Evolutionary conservation across 768 basidiomycete species (phyloP).

Genomic region (Boletus pseudopeckii): DNA sequence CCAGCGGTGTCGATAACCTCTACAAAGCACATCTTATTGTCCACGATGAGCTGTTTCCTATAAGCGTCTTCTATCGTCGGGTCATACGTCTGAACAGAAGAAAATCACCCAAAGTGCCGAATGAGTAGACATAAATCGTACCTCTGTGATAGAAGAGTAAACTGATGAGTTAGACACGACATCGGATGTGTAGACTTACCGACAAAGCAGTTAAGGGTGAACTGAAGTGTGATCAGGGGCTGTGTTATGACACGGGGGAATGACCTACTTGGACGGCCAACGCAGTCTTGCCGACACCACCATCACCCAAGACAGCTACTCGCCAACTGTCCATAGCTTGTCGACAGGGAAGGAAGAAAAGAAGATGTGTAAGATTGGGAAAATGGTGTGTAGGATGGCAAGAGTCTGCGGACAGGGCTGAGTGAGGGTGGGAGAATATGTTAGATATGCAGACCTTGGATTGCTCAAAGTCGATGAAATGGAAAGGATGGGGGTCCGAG

Average conservation of each 20-base stretch:
- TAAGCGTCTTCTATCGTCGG: slow-evolving; percentile 99
- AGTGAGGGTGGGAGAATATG: slow-evolving; percentile 19
- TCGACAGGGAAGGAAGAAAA: slow-evolving; percentile 13
- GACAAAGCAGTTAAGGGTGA: slow-evolving; percentile 94
- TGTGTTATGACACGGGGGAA: neutral
- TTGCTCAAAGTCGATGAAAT: slow-evolving; percentile 32
- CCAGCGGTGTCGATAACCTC: slow-evolving; percentile 98
- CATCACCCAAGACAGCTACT: slow-evolving; percentile 94
- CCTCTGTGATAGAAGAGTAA: slow-evolving; percentile 45
- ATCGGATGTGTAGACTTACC: slow-evolving; percentile 49
- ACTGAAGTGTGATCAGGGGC: slow-evolving; percentile 48
- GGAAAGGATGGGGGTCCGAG: slow-evolving; percentile 19
- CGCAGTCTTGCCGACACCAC: slow-evolving; percentile 96
- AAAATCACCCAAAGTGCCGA: slow-evolving; percentile 6
- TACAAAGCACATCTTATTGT: slow-evolving; percentile 92
- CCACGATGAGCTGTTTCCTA: slow-evolving; percentile 90
- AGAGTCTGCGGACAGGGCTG: slow-evolving; percentile 14
- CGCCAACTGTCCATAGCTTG: slow-evolving; percentile 88
- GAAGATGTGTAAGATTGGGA: slow-evolving; percentile 26
- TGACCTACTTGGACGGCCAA: slow-evolving; percentile 84
- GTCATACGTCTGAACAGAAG: slow-evolving; percentile 75
- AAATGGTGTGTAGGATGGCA: slow-evolving; percentile 21
- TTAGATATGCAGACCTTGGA: slow-evolving; percentile 28
- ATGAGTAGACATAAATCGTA: slow-evolving; percentile 28
- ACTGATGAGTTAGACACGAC: slow-evolving; percentile 9